Conservation (phyloP, 2,329 filamentous ascomycete species). For the Colletotrichum tofieldiae region DNA sequence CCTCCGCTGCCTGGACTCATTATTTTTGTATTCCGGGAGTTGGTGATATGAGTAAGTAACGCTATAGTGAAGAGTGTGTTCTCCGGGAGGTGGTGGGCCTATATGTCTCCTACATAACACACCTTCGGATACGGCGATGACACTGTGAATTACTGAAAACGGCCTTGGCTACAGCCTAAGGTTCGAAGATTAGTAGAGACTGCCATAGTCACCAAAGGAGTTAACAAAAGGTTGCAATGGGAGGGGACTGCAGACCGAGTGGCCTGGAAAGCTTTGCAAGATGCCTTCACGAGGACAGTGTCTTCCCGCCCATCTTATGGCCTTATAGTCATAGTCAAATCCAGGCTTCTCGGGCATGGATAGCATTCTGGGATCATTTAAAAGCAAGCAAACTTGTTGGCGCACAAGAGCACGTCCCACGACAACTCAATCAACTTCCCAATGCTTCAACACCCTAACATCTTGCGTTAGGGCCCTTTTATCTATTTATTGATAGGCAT, state of each 20-base stretch:
- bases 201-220: neutral
- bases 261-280: neutral
- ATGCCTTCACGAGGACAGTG: neutral
- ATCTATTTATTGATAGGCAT: neutral
- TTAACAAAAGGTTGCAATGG: neutral
- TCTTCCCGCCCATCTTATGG: neutral
- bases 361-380: neutral
- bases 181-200: neutral
- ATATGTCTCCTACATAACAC: no score
- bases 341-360: neutral
- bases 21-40: neutral
- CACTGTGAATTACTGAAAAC: neutral
- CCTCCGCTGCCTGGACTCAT: neutral
- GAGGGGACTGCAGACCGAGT: neutral
- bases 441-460: neutral
- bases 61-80: neutral
- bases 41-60: neutral
- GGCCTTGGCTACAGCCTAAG: no score
- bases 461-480: neutral
- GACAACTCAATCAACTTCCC: neutral
- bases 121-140: neutral
- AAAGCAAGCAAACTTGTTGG: neutral
- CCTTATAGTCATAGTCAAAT: neutral
- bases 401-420: neutral
- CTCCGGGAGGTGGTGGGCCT: no score